Base-by-base conservation (phyloP, 2,329 filamentous ascomycete genomes). In the Hypoxylon rubiginosum region DNA sequence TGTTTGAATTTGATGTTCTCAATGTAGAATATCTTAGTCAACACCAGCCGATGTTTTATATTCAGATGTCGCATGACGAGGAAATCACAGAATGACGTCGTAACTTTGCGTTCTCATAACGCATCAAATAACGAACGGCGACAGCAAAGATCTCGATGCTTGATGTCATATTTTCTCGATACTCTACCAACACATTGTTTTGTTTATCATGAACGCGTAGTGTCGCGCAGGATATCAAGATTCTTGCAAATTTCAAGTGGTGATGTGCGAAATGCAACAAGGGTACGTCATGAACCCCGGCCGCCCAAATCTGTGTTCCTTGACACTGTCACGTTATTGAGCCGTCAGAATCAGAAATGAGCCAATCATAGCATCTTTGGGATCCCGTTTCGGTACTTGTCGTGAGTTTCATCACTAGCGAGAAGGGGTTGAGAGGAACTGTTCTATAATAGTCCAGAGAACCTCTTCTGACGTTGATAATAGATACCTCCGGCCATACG, bases 151-250 rank as follows among this genome's bases (percentile, higher is more conserved):
- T 66, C 64, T 68, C 57, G 64, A 66, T 68, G 30, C 53, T 56
- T 24, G 56, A 69, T 68, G 69, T 66, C 69, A 71, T 66, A n/a
- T 43, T 59, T n/a, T 17, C 34, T 21, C 46, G 34, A 58, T 10
- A 3, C 39, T 21, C 36, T 28, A 15, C 13, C n/a, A 49, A 49
- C 41, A 49, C 13, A 39, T 46, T 19, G 24, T 43, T 48, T 34
- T 61, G 34, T 55, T 55, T 61, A 55, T 26, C 43, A 49, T 30
- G 13, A 58, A 32, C 32, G 24, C 55, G 34, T 50, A n/a, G 21
- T 13, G 46, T 32, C 55, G 55, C 55, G 46, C 30, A n/a, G 7
- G 24, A 41, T 24, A 9, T 50, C n/a, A 50, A 15, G 34, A 21
- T 43, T 43, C 46, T 36, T 8, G 32, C 10, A 6, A 15, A 45